phyloP scores from a whole-genome alignment of 2,329 filamentous ascomycete species.

The Colletotrichum cordylinicola region DNA sequence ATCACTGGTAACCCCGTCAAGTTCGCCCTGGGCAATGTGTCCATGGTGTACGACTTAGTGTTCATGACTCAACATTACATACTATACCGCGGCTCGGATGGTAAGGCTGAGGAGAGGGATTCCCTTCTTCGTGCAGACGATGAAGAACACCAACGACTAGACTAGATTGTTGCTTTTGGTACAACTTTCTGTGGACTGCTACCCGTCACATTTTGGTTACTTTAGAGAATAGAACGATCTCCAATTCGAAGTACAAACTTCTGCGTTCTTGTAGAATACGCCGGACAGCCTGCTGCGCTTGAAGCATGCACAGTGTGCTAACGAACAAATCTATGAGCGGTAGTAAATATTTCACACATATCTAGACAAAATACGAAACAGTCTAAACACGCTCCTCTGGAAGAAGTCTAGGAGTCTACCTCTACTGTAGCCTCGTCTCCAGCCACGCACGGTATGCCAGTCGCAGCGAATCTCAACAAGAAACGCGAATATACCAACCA shows the following conservation, averaged over 20 bases:
- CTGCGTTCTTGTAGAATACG: not conserved
- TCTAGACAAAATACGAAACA: not conserved
- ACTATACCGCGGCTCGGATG: conserved; percentile 59
- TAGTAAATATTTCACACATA: not conserved
- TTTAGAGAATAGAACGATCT: not conserved
- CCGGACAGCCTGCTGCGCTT: not conserved
- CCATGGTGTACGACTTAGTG: conserved; percentile 82
- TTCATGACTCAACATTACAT: conserved; percentile 92
- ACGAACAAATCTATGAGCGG: not conserved
- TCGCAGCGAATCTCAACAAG: not conserved
- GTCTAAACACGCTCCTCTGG: not conserved
- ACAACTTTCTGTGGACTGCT: not conserved
- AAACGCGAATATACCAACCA: not conserved
- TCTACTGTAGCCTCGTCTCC: not conserved
- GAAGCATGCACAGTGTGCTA: not conserved
- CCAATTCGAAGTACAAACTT: not conserved
- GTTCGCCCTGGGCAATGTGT: conserved; percentile 83
- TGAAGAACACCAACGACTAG: conserved; percentile 23
- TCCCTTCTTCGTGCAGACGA: conserved; percentile 18
- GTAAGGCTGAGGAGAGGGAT: conserved; percentile 23
- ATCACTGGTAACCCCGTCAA: conserved; percentile 93
- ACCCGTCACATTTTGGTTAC: not conserved
- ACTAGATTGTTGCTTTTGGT: conserved; percentile 1
- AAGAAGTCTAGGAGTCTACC: not conserved
- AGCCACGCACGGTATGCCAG: not conserved